These are phyloP conservation scores for Escallonia herrerae DNA, from an alignment of 129 eudicot genomes.

Conservation along the genomic window DNA sequence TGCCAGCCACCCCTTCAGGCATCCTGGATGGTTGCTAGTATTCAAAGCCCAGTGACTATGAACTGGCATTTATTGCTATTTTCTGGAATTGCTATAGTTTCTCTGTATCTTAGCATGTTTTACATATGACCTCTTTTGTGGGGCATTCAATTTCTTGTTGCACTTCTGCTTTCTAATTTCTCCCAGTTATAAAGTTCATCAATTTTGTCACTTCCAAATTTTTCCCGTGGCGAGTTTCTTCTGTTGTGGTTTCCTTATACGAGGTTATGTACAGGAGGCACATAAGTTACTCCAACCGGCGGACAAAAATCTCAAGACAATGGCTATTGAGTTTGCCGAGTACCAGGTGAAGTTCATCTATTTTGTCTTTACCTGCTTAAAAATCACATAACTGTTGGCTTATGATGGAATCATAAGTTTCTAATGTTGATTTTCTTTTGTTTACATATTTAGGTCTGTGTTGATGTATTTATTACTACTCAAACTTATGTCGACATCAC, in stretches of 20 bases:
- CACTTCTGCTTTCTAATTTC: no score
- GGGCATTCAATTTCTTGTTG: no score
- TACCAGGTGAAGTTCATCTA: constrained; percentile 54
- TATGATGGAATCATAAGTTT: neutral
- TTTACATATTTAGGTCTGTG: constrained; percentile 58
- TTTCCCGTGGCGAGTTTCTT: no score
- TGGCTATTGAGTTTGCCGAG: constrained; percentile 97
- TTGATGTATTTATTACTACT: constrained; percentile 82
- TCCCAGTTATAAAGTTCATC: no score
- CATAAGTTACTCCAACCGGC: constrained; percentile 88
- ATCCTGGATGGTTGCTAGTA: no score
- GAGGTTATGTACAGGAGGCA: constrained; percentile 51
- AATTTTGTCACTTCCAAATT: no score
- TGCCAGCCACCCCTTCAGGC: no score
- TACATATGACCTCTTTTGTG: no score
- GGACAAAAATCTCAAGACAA: constrained; percentile 73
- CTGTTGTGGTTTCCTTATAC: neutral
- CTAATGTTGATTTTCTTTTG: neutral
- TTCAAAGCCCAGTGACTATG: no score
- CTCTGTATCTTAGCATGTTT: no score
- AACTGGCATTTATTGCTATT: no score
- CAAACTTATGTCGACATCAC: constrained; percentile 92
- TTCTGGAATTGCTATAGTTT: no score
- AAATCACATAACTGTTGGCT: neutral
- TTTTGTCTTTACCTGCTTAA: neutral